Base-by-base conservation (phyloP, 352 stramenopile genomes). In the Elongisporangium senticosum region DNA sequence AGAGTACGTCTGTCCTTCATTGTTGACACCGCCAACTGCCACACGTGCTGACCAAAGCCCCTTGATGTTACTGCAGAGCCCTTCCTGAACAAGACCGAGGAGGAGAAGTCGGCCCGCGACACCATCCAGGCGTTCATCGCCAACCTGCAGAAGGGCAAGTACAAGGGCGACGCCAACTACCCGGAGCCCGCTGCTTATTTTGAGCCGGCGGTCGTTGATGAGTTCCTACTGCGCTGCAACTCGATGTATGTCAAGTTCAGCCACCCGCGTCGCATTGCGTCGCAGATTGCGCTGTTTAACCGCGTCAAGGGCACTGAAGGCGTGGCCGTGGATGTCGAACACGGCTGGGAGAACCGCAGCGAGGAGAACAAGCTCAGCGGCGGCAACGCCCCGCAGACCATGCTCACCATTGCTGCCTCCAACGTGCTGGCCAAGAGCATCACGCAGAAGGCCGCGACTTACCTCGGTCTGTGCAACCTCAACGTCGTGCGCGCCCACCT, bases 401-500 rank as follows among this genome's bases (percentile, higher is more conserved):
- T 96, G 86, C 67, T 95, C 61, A 95, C 85, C 19, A 77, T 96
- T 54, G 86, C 83, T 1, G 76, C 80, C 4, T 73, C 85, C 22
- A 96, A 96, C 56, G 85, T 96, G 59, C 75, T 96, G 22, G 76
- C 81, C 60, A 93, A 92, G 70, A 79, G 77, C 56, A 74, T 79
- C 52, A 89, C 94, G 59, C 83, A 92, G 57, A 91, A 90, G 61
- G 75, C 84, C 6, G 83, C 82, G 40, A 91, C 77, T 4, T 96
- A 96, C 63, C 75, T 99, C 11, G 96, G 85, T 59, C 67, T 97
- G 21, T 96, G 97, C 75, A 80, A 95, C 63, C 84, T 99, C 64
- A 97, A 99, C 72, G 94, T 98, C 19, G 74, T 96, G 23, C 87
- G 95, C 48, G 94, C 95, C 19, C 95, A 98, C 69, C 73, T 99